These are phyloP conservation scores for Chrysanthemum makinoi DNA, from an alignment of 129 eudicot species.

Conservation along the genomic window DNA sequence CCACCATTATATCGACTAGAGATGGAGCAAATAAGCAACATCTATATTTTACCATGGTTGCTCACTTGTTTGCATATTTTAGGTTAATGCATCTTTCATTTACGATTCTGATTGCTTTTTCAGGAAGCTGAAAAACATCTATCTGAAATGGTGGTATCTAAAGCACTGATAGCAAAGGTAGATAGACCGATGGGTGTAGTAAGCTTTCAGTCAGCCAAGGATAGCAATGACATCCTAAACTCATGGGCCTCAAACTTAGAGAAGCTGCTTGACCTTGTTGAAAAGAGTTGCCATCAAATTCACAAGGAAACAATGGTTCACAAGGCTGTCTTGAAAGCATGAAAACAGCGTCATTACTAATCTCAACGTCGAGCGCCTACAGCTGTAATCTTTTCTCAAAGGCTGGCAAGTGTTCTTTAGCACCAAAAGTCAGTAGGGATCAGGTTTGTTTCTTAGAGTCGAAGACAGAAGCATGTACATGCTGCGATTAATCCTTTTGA, in stretches of 20 bases:
- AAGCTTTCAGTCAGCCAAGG: conserved; percentile 67
- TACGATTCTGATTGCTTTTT: not conserved
- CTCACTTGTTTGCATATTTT: not conserved
- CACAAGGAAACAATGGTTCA: conserved; percentile 98
- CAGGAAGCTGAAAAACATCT: conserved; percentile 89
- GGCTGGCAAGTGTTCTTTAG: conserved; percentile 2
- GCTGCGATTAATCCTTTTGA: conserved; percentile 3
- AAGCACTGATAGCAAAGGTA: conserved; percentile 80
- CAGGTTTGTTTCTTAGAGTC: conserved; percentile 1
- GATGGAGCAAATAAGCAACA: no score
- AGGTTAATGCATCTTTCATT: not conserved
- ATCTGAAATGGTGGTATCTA: conserved; percentile 89
- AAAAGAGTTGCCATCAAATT: conserved; percentile 97
- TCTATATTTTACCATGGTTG: no score
- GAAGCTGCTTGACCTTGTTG: conserved; percentile 92
- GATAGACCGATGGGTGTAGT: conserved; percentile 81
- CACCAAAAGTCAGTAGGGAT: not conserved
- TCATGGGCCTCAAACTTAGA: conserved; percentile 90
- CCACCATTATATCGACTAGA: no score
- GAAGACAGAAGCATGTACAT: conserved; percentile 16
- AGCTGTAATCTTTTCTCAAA: not conserved
- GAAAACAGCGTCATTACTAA: conserved; percentile 9
- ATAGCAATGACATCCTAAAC: conserved; percentile 79
- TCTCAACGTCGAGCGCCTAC: not conserved
- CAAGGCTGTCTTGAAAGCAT: conserved; percentile 63